Percentiles rank a stretch among this genome's conserved stretches.
phyloP scores from a whole-genome alignment of 129 eudicot genomes.

The Calendula officinalis region DNA sequence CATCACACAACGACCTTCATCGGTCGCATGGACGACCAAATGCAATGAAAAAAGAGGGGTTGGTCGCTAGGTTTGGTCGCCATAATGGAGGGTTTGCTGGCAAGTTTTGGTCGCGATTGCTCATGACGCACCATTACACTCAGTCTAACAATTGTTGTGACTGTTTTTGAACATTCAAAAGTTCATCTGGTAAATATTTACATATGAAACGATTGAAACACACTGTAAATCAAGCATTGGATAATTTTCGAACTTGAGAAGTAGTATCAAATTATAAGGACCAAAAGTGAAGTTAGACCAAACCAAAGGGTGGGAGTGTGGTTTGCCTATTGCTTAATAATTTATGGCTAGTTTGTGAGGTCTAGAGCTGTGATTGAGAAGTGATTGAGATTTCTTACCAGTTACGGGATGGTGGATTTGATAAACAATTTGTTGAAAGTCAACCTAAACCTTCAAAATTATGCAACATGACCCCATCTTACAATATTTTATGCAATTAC shows the following conservation, averaged over 20 bases:
- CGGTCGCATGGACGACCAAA: no score
- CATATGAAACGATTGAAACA: neutral
- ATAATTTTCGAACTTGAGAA: neutral
- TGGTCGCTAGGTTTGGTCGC: no score
- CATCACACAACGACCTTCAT: no score
- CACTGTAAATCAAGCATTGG: neutral
- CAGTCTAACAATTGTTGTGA: no score
- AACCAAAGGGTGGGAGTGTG: slow-evolving; percentile 16
- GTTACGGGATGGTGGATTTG: slow-evolving; percentile 32
- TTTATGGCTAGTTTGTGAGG: slow-evolving; percentile 16
- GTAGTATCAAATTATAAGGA: slow-evolving; percentile 18
- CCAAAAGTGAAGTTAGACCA: slow-evolving; percentile 8
- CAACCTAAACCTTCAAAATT: slow-evolving; percentile 31
- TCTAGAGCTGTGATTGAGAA: slow-evolving; percentile 26
- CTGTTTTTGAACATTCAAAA: no score
- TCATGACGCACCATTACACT: no score
- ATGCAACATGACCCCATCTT: slow-evolving; percentile 29
- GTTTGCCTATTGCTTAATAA: slow-evolving; percentile 14
- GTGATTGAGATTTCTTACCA: slow-evolving; percentile 35
- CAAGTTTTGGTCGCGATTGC: no score
- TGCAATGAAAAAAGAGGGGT: no score
- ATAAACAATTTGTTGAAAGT: slow-evolving; percentile 26
- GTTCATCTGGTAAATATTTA: no score
- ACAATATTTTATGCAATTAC: neutral
- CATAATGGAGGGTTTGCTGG: no score